These are phyloP conservation scores for Pelargonium citronellum DNA, from an alignment of 441 rosid species.

Conservation along the genomic window DNA sequence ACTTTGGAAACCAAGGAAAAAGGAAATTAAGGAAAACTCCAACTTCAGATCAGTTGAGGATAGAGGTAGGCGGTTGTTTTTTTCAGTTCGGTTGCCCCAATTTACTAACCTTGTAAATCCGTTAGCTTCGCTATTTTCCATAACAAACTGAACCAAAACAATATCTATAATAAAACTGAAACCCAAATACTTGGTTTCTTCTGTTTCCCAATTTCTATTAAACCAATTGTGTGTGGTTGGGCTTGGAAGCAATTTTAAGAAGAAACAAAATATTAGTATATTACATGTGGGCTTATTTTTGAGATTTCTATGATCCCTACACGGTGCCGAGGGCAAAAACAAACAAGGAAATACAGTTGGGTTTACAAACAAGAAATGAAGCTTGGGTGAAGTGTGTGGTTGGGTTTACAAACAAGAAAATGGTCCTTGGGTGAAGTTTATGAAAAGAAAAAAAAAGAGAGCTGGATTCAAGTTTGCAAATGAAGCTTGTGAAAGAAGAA, in stretches of 20 bases:
- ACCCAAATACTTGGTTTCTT: neutral
- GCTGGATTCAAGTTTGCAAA: neutral
- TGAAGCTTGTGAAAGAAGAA: neutral
- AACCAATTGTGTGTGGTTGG: too few species aligned
- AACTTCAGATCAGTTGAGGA: neutral
- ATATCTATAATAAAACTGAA: neutral
- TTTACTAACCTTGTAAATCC: neutral
- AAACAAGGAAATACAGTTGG: neutral
- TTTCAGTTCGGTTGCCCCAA: neutral
- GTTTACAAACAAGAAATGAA: too few species aligned
- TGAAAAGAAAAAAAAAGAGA: too few species aligned
- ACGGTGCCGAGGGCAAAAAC: neutral
- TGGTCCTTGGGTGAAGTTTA: too few species aligned
- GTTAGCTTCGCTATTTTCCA: neutral
- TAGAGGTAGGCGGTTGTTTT: neutral
- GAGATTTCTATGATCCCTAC: neutral
- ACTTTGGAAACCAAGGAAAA: too few species aligned
- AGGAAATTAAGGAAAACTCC: too few species aligned
- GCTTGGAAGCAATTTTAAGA: neutral
- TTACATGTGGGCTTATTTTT: neutral
- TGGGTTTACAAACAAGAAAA: too few species aligned
- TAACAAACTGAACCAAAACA: neutral
- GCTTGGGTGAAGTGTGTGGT: too few species aligned
- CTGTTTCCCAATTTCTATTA: neutral
- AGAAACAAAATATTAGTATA: neutral